A percentile compares a stretch with the other conserved stretches of the same genome.
Evolutionary conservation across 2,329 filamentous ascomycete species (phyloP).

Genomic region (Sarocladium oryzae): DNA sequence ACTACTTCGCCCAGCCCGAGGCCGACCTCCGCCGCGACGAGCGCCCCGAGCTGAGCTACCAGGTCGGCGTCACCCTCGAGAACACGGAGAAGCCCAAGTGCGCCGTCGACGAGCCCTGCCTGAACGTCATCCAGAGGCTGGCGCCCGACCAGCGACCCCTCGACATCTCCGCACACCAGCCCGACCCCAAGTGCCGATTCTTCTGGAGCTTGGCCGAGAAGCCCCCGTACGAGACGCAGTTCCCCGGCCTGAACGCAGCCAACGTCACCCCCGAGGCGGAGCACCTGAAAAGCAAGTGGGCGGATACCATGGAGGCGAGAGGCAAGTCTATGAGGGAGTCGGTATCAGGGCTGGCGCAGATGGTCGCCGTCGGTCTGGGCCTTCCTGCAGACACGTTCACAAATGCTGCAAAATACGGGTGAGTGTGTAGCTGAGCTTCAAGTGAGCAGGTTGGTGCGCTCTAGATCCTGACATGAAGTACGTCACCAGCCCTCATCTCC

Average conservation of each 20-base stretch:
- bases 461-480: background rate
- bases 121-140: constrained; percentile 49
- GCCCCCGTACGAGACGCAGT: constrained; percentile 48
- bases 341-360: constrained; percentile 52
- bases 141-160: constrained; percentile 49
- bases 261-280: constrained; percentile 48
- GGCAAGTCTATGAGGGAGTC: constrained; percentile 54
- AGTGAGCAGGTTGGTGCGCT: background rate
- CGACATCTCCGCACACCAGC: constrained; percentile 48
- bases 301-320: constrained; percentile 50
- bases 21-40: constrained; percentile 42
- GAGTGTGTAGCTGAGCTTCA: constrained; percentile 13
- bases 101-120: constrained; percentile 54
- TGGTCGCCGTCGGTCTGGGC: constrained; percentile 51
- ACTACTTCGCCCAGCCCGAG: constrained; percentile 55
- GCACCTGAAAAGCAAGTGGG: constrained; percentile 45
- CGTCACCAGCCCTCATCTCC: constrained; percentile 45
- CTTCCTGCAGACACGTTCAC: constrained; percentile 47
- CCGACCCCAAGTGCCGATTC: constrained; percentile 57
- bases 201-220: constrained; percentile 54
- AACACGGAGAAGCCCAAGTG: constrained; percentile 59
- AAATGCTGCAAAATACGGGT: constrained; percentile 50
- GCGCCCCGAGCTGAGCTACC: constrained; percentile 52
- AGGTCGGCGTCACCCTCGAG: constrained; percentile 56
- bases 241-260: constrained; percentile 47